A percentile compares a stretch with the other conserved stretches of the same genome.
Evolutionary conservation across 768 basidiomycete genomes (phyloP).

Genomic region (Lanmaoa rubissima): DNA sequence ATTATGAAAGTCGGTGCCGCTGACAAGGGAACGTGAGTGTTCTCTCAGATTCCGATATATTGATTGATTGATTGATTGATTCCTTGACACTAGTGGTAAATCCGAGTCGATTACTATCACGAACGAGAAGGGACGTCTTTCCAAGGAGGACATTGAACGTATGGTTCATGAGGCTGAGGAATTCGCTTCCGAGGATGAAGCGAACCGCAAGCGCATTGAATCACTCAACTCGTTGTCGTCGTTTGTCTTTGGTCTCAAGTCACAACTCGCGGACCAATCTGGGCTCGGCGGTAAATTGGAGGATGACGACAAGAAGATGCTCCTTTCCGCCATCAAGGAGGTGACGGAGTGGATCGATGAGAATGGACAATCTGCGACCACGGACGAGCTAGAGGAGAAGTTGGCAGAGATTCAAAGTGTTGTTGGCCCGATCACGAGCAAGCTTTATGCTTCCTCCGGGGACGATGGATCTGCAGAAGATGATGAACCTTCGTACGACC

Average conservation of each 20-base stretch:
- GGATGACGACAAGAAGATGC: constrained; percentile 80
- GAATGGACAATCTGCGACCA: constrained; percentile 68
- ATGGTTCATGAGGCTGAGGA: constrained; percentile 96
- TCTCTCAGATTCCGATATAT: too few relatives aligned
- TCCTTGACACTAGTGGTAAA: constrained; percentile 55
- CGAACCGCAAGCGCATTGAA: constrained; percentile 79
- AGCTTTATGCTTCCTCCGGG: constrained; percentile 59
- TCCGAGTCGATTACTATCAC: constrained; percentile 90
- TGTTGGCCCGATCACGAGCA: constrained; percentile 83
- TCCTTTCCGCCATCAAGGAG: constrained; percentile 82
- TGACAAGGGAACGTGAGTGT: constrained; percentile 87
- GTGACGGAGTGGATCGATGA: constrained; percentile 91
- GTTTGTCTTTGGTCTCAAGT: constrained; percentile 85
- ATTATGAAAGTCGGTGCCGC: constrained; percentile 92
- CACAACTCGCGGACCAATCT: constrained; percentile 80
- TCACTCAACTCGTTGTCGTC: constrained; percentile 79
- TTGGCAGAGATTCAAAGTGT: constrained; percentile 69
- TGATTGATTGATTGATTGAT: background rate
- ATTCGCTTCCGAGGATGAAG: constrained; percentile 78
- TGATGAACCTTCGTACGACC: constrained; percentile 43
- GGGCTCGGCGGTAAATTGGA: constrained; percentile 88
- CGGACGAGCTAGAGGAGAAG: constrained; percentile 93
- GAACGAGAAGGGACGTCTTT: constrained; percentile 93
- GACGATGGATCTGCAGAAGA: constrained; percentile 37
- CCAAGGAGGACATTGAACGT: constrained; percentile 88